Conservation (phyloP, 129 eudicot genomes). For the Chrysanthemum seticuspe region DNA sequence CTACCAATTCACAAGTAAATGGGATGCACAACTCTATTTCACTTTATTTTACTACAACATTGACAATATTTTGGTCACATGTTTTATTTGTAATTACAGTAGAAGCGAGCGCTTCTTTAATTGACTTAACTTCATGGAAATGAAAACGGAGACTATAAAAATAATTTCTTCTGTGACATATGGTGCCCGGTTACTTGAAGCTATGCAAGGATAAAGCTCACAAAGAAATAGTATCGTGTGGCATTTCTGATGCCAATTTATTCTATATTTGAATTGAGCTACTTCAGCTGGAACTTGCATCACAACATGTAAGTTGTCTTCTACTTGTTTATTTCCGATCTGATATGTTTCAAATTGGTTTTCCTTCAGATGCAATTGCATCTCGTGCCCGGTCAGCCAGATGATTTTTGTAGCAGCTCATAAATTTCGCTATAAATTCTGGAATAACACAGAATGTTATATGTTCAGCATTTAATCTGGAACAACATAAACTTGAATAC, state of each 20-base stretch:
- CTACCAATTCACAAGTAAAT: no score
- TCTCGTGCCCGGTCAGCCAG: constrained; percentile 25
- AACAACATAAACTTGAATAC: not conserved
- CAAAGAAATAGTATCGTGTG: constrained; percentile 20
- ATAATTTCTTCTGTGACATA: not conserved
- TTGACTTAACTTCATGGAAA: not conserved
- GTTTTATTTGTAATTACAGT: constrained; percentile 19
- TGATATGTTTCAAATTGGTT: not conserved
- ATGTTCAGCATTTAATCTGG: not conserved
- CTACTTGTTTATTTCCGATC: constrained; percentile 16
- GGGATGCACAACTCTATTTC: no score
- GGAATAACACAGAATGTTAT: constrained; percentile 22
- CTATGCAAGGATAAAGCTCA: constrained; percentile 28
- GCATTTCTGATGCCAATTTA: constrained; percentile 34
- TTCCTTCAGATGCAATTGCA: constrained; percentile 13
- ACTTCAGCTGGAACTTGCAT: constrained; percentile 15
- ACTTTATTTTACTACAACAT: no score
- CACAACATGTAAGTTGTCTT: constrained; percentile 28
- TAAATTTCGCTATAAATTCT: constrained; percentile 83
- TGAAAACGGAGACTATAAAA: constrained; percentile 5
- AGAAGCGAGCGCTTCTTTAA: constrained; percentile 2
- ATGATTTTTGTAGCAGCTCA: constrained; percentile 67
- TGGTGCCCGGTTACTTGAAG: constrained; percentile 11
- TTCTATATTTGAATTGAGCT: constrained; percentile 31
- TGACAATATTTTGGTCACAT: not conserved